Base-by-base conservation (phyloP, 2,329 filamentous ascomycete species). In the Mycosphaerella sp. region DNA sequence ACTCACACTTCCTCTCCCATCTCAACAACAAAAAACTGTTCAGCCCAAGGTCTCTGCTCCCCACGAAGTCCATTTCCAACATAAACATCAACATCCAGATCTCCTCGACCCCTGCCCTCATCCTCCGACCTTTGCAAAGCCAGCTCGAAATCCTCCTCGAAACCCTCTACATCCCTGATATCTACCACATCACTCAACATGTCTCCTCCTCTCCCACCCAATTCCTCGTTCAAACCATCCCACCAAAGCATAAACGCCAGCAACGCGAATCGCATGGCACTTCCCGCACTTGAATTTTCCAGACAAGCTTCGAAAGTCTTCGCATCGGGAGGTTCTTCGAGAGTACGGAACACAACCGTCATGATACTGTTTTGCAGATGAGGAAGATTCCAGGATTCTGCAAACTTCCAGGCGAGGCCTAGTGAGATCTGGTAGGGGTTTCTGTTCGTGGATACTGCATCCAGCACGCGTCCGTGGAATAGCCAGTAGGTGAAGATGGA, bases 191-290 rank as follows among this genome's bases (percentile, higher is more conserved):
- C 47, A 28, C 27, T 35, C 30, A 44, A 27, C 18, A 49, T 12
- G 7, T 12, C 28, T 34, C 47, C 6, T 37, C 41, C 9, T 44
- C 41, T 6, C 6, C 13, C 32, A 36, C 17, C 47, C 28, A 39
- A 13, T 27, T 49, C 17, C 35, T 37, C 37, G 18, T 30, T 28
- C 21, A 43, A 4, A 43, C 40, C 35, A 41, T 52, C 50, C 21
- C 14, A 40, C 44, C 44, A 48, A 6, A 52, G 41, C 44, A 52
- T 48, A 16, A 48, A 35, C 16, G n/a, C 21, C n/a, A 52, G 10
- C 40, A 52, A 35, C 34, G 50, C 50, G 13, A 25, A 37, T 32
- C 50, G 32, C 44, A 48, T 44, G 1, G 35, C 9, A 42, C 42
- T 46, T 12, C 18, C 36, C 37, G 2, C 14, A 6, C n/a, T 17